These are phyloP conservation scores for Penicillium alfredii DNA, from an alignment of 495 filamentous ascomycete species.

Conservation along the genomic window DNA sequence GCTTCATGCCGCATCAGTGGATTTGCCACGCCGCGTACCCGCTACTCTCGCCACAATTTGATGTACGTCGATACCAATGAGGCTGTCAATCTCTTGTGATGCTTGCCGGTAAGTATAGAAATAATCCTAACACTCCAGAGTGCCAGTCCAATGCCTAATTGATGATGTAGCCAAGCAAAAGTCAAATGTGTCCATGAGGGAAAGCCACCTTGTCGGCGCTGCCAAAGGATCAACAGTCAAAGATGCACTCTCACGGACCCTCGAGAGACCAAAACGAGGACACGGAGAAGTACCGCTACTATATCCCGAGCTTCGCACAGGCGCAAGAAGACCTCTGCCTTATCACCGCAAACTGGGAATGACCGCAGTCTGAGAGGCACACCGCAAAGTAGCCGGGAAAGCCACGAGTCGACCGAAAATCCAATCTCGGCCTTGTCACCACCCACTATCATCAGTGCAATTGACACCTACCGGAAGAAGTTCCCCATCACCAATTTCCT, in stretches of 20 bases:
- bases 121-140: too few relatives aligned
- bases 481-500: conserved; percentile 42
- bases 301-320: conserved; percentile 8
- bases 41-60: too few relatives aligned
- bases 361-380: neutral
- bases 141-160: neutral
- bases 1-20: too few relatives aligned
- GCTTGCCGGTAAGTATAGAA: conserved; percentile 29
- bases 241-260: conserved; percentile 32
- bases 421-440: conserved; percentile 25
- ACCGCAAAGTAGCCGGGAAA: conserved; percentile 2
- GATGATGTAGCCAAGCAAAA: conserved; percentile 29
- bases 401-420: conserved; percentile 5
- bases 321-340: conserved; percentile 8
- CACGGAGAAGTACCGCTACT: conserved; percentile 1
- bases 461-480: conserved; percentile 38
- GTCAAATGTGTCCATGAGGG: conserved; percentile 42
- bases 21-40: too few relatives aligned
- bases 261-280: conserved; percentile 9
- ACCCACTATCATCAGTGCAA: conserved; percentile 32
- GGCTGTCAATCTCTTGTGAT: conserved; percentile 40
- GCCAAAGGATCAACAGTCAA: conserved; percentile 20
- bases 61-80: too few relatives aligned
- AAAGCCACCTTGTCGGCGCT: conserved; percentile 35
- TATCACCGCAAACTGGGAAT: neutral